Evolutionary conservation across 441 rosid species (phyloP), one percentile per base, ranked within the genome.

Genomic region (Adansonia gregorii): DNA sequence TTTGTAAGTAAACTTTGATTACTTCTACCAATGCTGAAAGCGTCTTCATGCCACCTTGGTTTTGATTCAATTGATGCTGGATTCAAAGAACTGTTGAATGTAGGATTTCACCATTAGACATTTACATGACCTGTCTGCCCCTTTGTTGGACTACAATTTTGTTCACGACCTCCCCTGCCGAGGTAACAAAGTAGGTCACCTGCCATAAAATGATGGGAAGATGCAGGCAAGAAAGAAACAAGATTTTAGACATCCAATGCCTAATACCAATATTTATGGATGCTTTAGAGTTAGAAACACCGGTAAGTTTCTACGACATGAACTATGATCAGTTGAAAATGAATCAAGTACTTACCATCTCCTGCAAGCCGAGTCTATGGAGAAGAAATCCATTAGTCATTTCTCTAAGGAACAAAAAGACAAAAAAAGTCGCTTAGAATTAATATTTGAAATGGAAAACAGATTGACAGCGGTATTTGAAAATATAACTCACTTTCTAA

Each of bases 381-480:
- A 94, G 94, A 84, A 94, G 95, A 85, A 92, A 89, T 43, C 96
- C 93, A 79, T 87, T 84, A 41, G 67, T 87, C 79, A 79, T 79
- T 78, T 85, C 86, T 73, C 94, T 91, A 87, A 63, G 67, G 70
- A 83, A 78, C 61, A 72, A 63, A 67, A 6, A 51, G 56, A 14
- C 45, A 60, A 19, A 22, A 39, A 39, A 75, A 12, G 67, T 78
- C 27, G 49, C 65, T 54, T 80, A 67, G 65, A 51, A 12, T 54
- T 69, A 71, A 20, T 10, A 4, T 43, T 54, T 45, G 27, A 41
- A 11, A 67, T 60, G 27, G 54, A 59, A 10, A 0, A 61, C 24
- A 51, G 24, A 70, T 41, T 78, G 31, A 56, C 8, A 17, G 41
- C 5, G 46, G 51, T 56, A 2, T 19, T 17, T 31, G 76, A 12